phyloP scores from a whole-genome alignment of 768 basidiomycete genomes.

The Agrocybe praecox region DNA sequence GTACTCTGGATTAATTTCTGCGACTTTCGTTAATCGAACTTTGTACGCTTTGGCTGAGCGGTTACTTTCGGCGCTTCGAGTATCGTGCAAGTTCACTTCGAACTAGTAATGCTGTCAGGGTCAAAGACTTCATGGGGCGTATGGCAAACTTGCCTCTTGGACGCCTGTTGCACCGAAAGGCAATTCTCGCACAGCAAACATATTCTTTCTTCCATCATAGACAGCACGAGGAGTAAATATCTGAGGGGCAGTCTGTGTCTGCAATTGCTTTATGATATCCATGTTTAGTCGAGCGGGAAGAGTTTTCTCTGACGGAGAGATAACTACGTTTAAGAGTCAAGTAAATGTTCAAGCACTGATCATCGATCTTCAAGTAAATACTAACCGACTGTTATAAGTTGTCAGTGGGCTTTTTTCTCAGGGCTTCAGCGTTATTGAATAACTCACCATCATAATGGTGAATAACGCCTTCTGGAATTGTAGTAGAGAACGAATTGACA shows the following conservation, averaged over 20 bases:
- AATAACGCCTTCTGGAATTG: slow-evolving; percentile 63
- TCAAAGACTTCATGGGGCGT: too few relatives aligned
- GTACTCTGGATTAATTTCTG: slow-evolving; percentile 41
- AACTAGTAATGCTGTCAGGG: slow-evolving; percentile 43
- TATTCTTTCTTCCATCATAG: slow-evolving; percentile 82
- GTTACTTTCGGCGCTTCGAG: slow-evolving; percentile 30
- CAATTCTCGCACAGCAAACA: slow-evolving; percentile 62
- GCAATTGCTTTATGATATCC: slow-evolving; percentile 67
- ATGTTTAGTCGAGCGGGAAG: slow-evolving; percentile 71
- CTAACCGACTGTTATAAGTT: slow-evolving; percentile 43
- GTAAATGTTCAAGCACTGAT: not conserved
- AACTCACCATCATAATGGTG: slow-evolving; percentile 79
- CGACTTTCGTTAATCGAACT: slow-evolving; percentile 61
- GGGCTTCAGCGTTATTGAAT: slow-evolving; percentile 1
- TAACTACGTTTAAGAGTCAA: slow-evolving; percentile 41
- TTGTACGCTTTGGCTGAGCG: slow-evolving; percentile 68
- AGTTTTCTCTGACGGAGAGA: slow-evolving; percentile 67
- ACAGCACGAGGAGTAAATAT: slow-evolving; percentile 75
- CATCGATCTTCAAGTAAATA: slow-evolving; percentile 10
- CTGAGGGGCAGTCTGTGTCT: slow-evolving; percentile 55
- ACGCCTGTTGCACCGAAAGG: slow-evolving; percentile 55
- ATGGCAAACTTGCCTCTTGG: slow-evolving; percentile 46
- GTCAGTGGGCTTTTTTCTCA: slow-evolving; percentile 7
- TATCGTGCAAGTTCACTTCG: slow-evolving; percentile 52
- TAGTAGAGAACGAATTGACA: slow-evolving; percentile 67